A percentile compares a stretch with the other conserved stretches of the same genome.
phyloP scores from a whole-genome alignment of 1,139 yeast genomes.

The Trichomonascaceae sp. region DNA sequence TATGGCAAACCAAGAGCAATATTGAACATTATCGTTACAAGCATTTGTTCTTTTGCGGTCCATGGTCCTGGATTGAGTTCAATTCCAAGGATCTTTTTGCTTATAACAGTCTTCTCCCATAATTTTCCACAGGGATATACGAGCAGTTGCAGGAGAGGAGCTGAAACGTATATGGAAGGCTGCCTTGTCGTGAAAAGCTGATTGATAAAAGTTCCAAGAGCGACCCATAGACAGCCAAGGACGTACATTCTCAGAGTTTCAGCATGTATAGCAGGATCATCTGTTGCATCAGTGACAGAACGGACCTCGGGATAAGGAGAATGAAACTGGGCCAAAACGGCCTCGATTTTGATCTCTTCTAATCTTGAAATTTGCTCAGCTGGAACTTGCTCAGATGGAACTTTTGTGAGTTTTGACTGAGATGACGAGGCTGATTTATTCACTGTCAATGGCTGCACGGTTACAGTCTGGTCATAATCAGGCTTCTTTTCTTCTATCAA shows the following conservation, averaged over 20 bases:
- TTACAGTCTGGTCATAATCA: neutral
- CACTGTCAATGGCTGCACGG: neutral
- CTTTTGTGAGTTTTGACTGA: neutral
- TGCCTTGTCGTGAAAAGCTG: conserved; percentile 52
- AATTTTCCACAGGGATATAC: conserved; percentile 49
- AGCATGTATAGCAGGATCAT: conserved; percentile 37
- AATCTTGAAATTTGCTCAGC: neutral
- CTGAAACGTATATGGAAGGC: conserved; percentile 42
- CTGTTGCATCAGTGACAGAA: conserved; percentile 43
- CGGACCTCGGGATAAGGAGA: conserved; percentile 50
- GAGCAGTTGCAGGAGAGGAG: conserved; percentile 51
- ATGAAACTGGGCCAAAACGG: conserved; percentile 38
- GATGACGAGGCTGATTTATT: neutral
- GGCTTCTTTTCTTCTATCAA: neutral
- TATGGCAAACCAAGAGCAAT: conserved; percentile 37
- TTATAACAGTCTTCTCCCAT: conserved; percentile 19
- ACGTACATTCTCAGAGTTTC: conserved; percentile 55
- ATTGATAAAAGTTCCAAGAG: conserved; percentile 50
- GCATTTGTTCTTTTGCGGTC: conserved; percentile 65
- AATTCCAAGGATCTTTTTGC: conserved; percentile 22
- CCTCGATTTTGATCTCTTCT: conserved; percentile 24
- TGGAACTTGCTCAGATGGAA: neutral
- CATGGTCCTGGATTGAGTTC: conserved; percentile 62
- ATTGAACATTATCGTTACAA: conserved; percentile 29
- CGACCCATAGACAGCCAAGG: conserved; percentile 50